Percentiles rank a stretch among this genome's conserved stretches.
These are phyloP conservation scores for Irpex lacteus DNA, from an alignment of 1,284 basidiomycete genomes.

Conservation along the genomic window DNA sequence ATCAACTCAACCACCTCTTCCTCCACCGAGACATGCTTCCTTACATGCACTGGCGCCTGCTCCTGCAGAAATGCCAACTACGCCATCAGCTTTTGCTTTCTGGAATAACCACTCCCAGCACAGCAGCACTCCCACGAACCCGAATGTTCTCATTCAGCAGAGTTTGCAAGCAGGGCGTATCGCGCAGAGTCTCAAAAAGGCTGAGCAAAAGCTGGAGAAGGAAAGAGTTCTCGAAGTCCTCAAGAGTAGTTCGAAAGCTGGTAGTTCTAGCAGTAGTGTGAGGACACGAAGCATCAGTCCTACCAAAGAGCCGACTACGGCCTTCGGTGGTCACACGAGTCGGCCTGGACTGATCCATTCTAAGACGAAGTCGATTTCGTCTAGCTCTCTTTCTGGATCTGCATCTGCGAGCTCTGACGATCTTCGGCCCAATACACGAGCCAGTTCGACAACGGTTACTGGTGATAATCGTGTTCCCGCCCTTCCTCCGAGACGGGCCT, in stretches of 20 bases:
- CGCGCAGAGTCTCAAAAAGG: slow-evolving; percentile 64
- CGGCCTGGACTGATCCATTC: neutral
- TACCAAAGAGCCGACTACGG: slow-evolving; percentile 20
- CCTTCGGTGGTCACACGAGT: slow-evolving; percentile 17
- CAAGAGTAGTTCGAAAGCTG: slow-evolving; percentile 33
- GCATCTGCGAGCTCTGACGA: slow-evolving; percentile 3
- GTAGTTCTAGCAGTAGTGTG: slow-evolving; percentile 22
- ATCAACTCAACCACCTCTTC: slow-evolving; percentile 19
- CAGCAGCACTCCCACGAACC: slow-evolving; percentile 15
- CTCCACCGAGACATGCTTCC: slow-evolving; percentile 29
- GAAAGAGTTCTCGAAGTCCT: slow-evolving; percentile 70
- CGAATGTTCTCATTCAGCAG: slow-evolving; percentile 55
- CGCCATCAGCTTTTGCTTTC: slow-evolving; percentile 21
- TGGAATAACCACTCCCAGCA: slow-evolving; percentile 13
- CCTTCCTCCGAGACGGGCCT: slow-evolving; percentile 30
- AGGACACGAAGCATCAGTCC: slow-evolving; percentile 31
- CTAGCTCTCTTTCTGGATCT: slow-evolving; percentile 9
- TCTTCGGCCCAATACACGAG: neutral
- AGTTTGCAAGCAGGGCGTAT: slow-evolving; percentile 67
- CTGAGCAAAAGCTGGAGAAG: slow-evolving; percentile 63
- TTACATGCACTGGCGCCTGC: slow-evolving; percentile 13
- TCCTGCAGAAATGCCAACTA: slow-evolving; percentile 9
- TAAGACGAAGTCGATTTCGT: slow-evolving; percentile 11
- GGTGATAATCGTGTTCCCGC: slow-evolving; percentile 22
- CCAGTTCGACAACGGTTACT: slow-evolving; percentile 7